These are phyloP conservation scores for Backusella morwellensis DNA, from an alignment of 192 early-diverging fungal genomes.

Conservation along the genomic window DNA sequence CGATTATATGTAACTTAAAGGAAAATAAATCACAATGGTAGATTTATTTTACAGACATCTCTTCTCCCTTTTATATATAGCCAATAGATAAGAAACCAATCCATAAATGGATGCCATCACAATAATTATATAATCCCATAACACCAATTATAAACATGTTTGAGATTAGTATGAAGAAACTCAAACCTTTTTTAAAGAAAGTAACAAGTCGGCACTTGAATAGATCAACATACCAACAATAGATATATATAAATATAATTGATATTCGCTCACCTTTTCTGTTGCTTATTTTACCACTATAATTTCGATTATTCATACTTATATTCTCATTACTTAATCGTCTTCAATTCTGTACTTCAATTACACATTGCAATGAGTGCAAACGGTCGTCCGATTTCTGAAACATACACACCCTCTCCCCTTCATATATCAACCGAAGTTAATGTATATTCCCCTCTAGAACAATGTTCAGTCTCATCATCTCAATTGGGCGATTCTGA, in stretches of 20 bases:
- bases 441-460: not conserved
- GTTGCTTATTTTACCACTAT: not conserved
- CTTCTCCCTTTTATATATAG: not conserved
- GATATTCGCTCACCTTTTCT: not conserved
- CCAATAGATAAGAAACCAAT: not conserved
- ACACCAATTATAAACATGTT: not conserved
- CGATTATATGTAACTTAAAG: not conserved
- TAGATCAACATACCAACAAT: not conserved
- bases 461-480: not conserved
- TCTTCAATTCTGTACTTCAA: not conserved
- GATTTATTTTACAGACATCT: not conserved
- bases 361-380: not conserved
- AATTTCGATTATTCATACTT: not conserved
- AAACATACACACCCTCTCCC: not conserved
- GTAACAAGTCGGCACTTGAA: not conserved
- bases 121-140: not conserved
- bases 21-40: not conserved
- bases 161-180: not conserved
- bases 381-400: not conserved
- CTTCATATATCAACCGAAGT: not conserved
- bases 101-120: not conserved
- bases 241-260: not conserved
- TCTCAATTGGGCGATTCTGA: not conserved
- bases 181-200: not conserved
- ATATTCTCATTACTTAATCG: not conserved